Base-by-base conservation (phyloP, 2,329 filamentous ascomycete species). In the Pseudogymnoascus sp. region DNA sequence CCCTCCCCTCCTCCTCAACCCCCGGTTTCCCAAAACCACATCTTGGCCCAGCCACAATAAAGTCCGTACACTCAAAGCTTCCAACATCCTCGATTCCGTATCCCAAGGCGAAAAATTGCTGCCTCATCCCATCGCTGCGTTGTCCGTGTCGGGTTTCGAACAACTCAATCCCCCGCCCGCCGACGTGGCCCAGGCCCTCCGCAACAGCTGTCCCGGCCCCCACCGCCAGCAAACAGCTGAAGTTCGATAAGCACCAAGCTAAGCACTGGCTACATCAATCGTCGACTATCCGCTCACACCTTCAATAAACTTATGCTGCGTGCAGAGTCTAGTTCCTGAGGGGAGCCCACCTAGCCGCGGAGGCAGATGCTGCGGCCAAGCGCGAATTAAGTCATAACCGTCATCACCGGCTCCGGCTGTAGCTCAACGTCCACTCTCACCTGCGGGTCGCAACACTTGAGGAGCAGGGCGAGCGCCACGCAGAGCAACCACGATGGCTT, bases 221-320 rank as follows among this genome's bases (percentile, higher is more conserved):
- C 50, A 34, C 28, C 50, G 50, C 50, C 50, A 56, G 28, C 50
- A 56, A 56, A 56, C 50, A 34, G 50, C 50, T 56, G 28, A 56
- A 36, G 28, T 46, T 53, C 50, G 50, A 56, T 56, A 56, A 56
- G 50, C 50, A 56, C 50, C 50, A 36, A 56, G 50, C 50, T 56
- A 56, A 36, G 28, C 16, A 8, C 50, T 34, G 50, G 28, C 50
- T 36, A 56, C 28, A 56, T 56, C 50, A 56, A 56, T 56, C 50
- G 50, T 56, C 50, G 16, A 34, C 50, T 34, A 56, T 56, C 50
- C 50, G 8, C 50, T 34, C 50, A 21, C 50, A 21, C 28, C 28
- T 16, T 36, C 16, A 2, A 56, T 16, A 18, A 21, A 56, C 28
- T 14, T 56, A 56, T 56, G 50, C 50, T 56, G n/a, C 50, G 34